Evolutionary conservation across 306 rosid species (phyloP), one percentile per base, ranked within the genome.

Genomic region (Acmispon strigosus): DNA sequence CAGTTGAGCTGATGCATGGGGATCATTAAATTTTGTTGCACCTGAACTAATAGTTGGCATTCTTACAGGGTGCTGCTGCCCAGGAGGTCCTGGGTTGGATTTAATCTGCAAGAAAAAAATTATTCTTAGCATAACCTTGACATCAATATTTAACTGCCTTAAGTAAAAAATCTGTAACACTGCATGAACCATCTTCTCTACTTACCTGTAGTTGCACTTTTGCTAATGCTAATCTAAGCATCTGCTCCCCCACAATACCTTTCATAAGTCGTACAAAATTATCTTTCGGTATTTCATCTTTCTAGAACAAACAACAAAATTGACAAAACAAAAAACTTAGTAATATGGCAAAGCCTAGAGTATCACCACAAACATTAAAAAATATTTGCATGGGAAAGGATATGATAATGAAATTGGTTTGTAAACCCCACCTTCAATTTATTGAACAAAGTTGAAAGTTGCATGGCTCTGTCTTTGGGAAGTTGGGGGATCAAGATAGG

Each of bases 401-500:
- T 15, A 19, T 10, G 10, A 42, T 14, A 65, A 41, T 18, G 62
- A 79, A 72, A 78, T 20, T 62, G 63, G 73, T 56, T 45, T 58
- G 15, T 70, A 49, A 67, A 44, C 73, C 72, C 53, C 56, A 87
- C 98, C 96, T 87, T 90, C 43, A 90, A 83, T 84, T 82, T 89
- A 34, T 61, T 59, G 79, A 94, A 90, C 81, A 89, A 63, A 71
- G 87, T 82, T 62, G 80, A 88, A 70, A 94, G 98, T 49, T 90
- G 94, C 94, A 84, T 83, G 66, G 89, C 92, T 72, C 87, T 80
- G 73, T 90, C 97, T 71, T 86, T 87, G 81, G 91, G 80, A 74
- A 94, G 98, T 70, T 89, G 97, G 43, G 96, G 91, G 73, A 84
- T 42, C 77, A 90, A 82, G 39, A 87, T 85, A 29, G 98, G 98